Percentiles rank a stretch among this genome's conserved stretches.
Conservation (phyloP, 2,329 filamentous ascomycete genomes). For the Acrodontium crateriforme region DNA sequence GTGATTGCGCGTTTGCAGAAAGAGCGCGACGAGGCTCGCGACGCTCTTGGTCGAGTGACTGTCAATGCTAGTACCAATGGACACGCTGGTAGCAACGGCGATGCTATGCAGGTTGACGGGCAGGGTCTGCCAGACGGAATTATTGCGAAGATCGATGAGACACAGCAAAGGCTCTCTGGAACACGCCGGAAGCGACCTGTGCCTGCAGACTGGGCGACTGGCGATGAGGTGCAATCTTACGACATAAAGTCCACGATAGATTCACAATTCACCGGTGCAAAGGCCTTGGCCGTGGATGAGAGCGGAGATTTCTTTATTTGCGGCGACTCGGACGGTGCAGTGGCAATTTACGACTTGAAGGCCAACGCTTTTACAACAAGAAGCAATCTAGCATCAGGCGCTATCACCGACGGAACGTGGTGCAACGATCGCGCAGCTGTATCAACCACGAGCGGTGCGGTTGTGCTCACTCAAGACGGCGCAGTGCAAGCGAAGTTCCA, state of each 20-base stretch:
- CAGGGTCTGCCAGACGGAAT: slow-evolving; percentile 62
- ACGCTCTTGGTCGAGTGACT: slow-evolving; percentile 74
- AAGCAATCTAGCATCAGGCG: slow-evolving; percentile 47
- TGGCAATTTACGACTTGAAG: slow-evolving; percentile 65
- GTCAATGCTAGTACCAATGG: slow-evolving; percentile 42
- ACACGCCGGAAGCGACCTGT: slow-evolving; percentile 79
- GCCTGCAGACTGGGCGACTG: slow-evolving; percentile 71
- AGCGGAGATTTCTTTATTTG: slow-evolving; percentile 55
- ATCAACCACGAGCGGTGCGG: slow-evolving; percentile 58
- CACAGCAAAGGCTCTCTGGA: slow-evolving; percentile 71
- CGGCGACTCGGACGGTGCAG: slow-evolving; percentile 59
- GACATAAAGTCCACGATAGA: slow-evolving; percentile 41
- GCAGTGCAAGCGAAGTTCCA: slow-evolving; percentile 54
- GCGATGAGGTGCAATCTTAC: slow-evolving; percentile 54
- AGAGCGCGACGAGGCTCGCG: slow-evolving; percentile 83
- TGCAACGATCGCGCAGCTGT: slow-evolving; percentile 55
- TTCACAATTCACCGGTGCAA: slow-evolving; percentile 45
- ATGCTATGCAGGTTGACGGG: slow-evolving; percentile 86
- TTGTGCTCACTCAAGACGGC: slow-evolving; percentile 68
- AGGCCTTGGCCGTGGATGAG: slow-evolving; percentile 43
- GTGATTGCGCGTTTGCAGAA: slow-evolving; percentile 85
- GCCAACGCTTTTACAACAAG: slow-evolving; percentile 61
- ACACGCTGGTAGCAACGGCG: slow-evolving; percentile 43
- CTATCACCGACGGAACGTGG: slow-evolving; percentile 55
- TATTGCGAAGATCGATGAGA: slow-evolving; percentile 59